These are phyloP conservation scores for Gremmenia infestans DNA, from an alignment of 2,329 filamentous ascomycete species.

Conservation along the genomic window DNA sequence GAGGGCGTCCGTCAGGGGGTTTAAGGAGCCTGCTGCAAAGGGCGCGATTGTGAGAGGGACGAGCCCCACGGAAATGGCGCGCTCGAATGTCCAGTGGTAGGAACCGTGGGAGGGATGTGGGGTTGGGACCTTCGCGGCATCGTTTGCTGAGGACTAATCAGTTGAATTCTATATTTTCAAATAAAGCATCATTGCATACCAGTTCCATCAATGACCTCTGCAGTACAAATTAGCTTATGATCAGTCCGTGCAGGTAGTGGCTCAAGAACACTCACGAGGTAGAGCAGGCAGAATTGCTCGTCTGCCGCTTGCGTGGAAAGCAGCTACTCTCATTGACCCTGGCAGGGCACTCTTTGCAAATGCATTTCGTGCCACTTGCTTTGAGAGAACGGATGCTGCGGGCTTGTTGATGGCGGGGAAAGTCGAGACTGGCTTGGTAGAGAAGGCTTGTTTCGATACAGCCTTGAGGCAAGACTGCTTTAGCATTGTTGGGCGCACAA, in stretches of 20 bases:
- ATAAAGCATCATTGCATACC: slow-evolving; percentile 45
- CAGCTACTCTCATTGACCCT: slow-evolving; percentile 52
- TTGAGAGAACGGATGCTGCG: slow-evolving; percentile 23
- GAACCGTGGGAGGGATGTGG: slow-evolving; percentile 78
- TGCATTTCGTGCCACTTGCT: slow-evolving; percentile 23
- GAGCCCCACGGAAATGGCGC: slow-evolving; percentile 71
- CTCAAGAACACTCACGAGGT: slow-evolving; percentile 61
- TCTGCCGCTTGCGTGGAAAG: slow-evolving; percentile 81
- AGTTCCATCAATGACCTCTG: slow-evolving; percentile 71
- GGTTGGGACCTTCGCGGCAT: slow-evolving; percentile 70
- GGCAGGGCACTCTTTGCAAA: slow-evolving; percentile 38
- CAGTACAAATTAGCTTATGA: slow-evolving; percentile 39
- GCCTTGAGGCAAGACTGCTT: slow-evolving; percentile 40
- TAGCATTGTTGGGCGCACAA: slow-evolving; percentile 45
- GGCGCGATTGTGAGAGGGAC: slow-evolving; percentile 85
- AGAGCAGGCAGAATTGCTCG: slow-evolving; percentile 74
- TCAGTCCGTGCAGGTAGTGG: background rate
- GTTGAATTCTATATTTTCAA: slow-evolving; percentile 13
- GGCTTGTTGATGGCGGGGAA: slow-evolving; percentile 32
- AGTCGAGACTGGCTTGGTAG: slow-evolving; percentile 33
- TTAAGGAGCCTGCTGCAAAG: slow-evolving; percentile 86
- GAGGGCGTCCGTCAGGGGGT: slow-evolving; percentile 81
- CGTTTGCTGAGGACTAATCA: slow-evolving; percentile 61
- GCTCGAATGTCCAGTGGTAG: slow-evolving; percentile 99
- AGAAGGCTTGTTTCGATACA: slow-evolving; percentile 40